Percentiles rank a stretch among this genome's conserved stretches.
Conservation (phyloP, 2,329 filamentous ascomycete genomes). For the Clonostachys chloroleuca region DNA sequence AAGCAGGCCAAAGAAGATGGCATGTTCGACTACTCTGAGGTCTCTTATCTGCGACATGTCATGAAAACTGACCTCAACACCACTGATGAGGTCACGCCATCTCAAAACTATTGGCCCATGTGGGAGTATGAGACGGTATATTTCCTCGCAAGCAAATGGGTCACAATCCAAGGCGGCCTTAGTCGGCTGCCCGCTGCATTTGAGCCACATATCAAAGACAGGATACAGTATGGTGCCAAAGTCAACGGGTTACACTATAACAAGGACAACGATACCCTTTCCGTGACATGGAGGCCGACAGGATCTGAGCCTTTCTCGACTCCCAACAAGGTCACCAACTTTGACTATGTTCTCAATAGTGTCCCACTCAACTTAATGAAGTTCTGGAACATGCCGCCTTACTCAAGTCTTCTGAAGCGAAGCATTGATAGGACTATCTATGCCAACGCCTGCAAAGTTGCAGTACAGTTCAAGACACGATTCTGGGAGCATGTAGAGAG, state of each 20-base stretch:
- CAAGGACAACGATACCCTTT: constrained; percentile 41
- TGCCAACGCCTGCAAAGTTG: constrained; percentile 56
- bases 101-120: constrained; percentile 7
- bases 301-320: constrained; percentile 32
- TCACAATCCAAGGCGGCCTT: not conserved
- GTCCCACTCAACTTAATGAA: constrained; percentile 62
- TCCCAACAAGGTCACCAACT: constrained; percentile 34
- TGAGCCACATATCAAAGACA: constrained; percentile 52
- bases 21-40: constrained; percentile 43
- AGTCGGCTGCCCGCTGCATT: constrained; percentile 52
- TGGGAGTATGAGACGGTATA: constrained; percentile 14
- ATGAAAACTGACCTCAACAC: constrained; percentile 35
- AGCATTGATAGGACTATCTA: constrained; percentile 39
- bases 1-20: constrained; percentile 55
- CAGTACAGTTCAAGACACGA: constrained; percentile 63
- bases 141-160: constrained; percentile 11
- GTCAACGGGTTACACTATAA: constrained; percentile 50
- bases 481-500: constrained; percentile 48
- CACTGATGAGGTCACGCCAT: constrained; percentile 43
- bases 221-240: constrained; percentile 50
- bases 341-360: constrained; percentile 64
- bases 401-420: constrained; percentile 28
- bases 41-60: constrained; percentile 24
- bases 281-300: constrained; percentile 54
- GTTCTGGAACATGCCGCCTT: constrained; percentile 51